Evolutionary conservation across 169 alveolate species (phyloP).

Genomic region (Toxoplasma gondii): DNA sequence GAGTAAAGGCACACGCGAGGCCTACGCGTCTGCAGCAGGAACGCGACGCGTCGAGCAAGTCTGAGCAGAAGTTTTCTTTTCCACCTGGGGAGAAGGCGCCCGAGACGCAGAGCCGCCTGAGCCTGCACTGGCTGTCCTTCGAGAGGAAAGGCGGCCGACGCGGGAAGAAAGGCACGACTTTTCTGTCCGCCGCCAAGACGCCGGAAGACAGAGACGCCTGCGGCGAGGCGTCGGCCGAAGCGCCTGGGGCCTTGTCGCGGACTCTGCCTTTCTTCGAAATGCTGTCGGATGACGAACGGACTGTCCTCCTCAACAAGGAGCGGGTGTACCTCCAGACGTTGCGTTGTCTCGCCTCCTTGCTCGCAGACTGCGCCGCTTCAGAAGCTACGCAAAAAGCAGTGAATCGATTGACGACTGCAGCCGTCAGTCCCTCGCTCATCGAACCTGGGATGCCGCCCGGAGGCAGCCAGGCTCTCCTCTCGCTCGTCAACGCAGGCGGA

Average conservation of each 20-base stretch:
- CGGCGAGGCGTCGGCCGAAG: neutral
- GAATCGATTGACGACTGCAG: neutral
- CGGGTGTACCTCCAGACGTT: neutral
- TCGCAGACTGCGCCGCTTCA: neutral
- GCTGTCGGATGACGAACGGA: neutral
- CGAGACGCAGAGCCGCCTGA: too few relatives aligned
- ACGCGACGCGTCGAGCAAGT: neutral
- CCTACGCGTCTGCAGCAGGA: neutral
- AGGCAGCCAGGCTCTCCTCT: neutral
- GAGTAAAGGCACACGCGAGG: neutral
- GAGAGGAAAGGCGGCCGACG: too few relatives aligned
- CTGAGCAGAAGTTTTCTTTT: too few relatives aligned
- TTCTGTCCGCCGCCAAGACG: too few relatives aligned
- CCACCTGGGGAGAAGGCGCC: too few relatives aligned
- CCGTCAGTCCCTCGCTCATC: neutral
- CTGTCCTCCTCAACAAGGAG: neutral
- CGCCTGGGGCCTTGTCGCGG: neutral
- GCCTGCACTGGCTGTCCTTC: too few relatives aligned
- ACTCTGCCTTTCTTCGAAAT: neutral
- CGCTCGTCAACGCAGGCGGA: conserved; percentile 9
- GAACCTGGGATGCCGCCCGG: conserved; percentile 36
- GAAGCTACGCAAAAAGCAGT: neutral
- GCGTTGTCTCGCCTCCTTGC: neutral
- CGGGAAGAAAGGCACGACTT: too few relatives aligned
- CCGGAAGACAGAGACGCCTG: neutral